phyloP scores from a whole-genome alignment of 306 rosid species.

The Vigna nakashimae region DNA sequence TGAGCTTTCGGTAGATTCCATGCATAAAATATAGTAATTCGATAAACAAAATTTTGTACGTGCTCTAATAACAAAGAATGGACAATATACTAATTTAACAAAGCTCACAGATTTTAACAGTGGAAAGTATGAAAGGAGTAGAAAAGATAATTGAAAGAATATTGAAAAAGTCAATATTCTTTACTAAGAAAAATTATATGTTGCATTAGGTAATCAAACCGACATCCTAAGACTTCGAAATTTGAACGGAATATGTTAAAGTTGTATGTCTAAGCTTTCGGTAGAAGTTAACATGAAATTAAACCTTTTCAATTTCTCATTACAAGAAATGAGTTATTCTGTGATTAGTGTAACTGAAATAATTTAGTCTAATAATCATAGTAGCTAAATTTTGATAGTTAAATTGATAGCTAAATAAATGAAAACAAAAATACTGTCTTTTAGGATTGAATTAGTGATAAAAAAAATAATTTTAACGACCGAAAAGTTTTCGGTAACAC shows the following conservation, averaged over 20 bases:
- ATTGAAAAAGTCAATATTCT: background rate
- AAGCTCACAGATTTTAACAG: background rate
- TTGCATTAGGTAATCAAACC: background rate
- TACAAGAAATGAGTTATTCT: too few relatives aligned
- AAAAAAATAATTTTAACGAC: too few relatives aligned
- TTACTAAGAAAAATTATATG: background rate
- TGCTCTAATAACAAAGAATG: background rate
- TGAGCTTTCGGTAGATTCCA: constrained; percentile 31
- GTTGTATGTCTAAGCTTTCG: constrained; percentile 18
- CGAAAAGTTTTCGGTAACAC: too few relatives aligned
- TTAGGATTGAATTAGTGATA: too few relatives aligned
- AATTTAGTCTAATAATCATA: too few relatives aligned
- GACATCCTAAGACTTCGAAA: background rate
- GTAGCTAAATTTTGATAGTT: too few relatives aligned
- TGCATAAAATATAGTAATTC: background rate
- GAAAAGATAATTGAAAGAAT: background rate
- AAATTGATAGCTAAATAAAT: too few relatives aligned
- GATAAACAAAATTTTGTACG: background rate
- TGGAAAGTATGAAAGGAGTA: background rate
- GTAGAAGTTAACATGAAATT: background rate
- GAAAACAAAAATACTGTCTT: too few relatives aligned
- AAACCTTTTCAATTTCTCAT: too few relatives aligned
- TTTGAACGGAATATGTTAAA: constrained; percentile 24
- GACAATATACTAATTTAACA: background rate
- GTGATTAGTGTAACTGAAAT: too few relatives aligned